Evolutionary conservation across 2,329 filamentous ascomycete genomes (phyloP).

Genomic region (Diaporthe vexans): DNA sequence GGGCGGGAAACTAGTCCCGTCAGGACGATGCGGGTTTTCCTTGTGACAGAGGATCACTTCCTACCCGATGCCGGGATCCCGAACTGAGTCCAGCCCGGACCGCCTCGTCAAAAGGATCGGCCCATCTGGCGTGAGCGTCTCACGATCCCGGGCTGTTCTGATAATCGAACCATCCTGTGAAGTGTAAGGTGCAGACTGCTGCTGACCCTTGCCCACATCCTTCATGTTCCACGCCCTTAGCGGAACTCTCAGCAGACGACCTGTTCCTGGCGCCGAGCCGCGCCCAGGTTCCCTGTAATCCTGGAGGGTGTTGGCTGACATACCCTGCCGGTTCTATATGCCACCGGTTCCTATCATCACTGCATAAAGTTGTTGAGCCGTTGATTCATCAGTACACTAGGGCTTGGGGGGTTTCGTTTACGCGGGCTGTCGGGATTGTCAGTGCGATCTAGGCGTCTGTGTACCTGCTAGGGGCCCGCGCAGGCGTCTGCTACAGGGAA

Average conservation of each 20-base stretch:
- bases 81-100: neutral
- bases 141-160: neutral
- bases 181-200: neutral
- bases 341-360: neutral
- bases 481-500: slow-evolving; percentile 1
- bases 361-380: neutral
- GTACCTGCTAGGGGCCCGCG: neutral
- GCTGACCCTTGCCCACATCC: neutral
- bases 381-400: neutral
- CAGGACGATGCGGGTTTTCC: neutral
- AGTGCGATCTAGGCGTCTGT: neutral
- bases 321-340: neutral
- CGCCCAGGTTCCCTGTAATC: neutral
- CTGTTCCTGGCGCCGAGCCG: slow-evolving; percentile 4
- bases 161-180: neutral
- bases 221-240: neutral
- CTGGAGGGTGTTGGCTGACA: neutral
- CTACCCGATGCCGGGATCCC: neutral
- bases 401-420: neutral
- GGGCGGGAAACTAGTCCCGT: neutral
- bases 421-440: neutral
- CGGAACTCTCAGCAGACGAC: slow-evolving; percentile 10
- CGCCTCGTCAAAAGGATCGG: neutral
- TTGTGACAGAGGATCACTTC: neutral
- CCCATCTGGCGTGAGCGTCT: slow-evolving; percentile 15